Evolutionary conservation across 1,284 basidiomycete genomes (phyloP), one percentile per base, ranked within the genome.

Genomic region (Golubevia sp.): DNA sequence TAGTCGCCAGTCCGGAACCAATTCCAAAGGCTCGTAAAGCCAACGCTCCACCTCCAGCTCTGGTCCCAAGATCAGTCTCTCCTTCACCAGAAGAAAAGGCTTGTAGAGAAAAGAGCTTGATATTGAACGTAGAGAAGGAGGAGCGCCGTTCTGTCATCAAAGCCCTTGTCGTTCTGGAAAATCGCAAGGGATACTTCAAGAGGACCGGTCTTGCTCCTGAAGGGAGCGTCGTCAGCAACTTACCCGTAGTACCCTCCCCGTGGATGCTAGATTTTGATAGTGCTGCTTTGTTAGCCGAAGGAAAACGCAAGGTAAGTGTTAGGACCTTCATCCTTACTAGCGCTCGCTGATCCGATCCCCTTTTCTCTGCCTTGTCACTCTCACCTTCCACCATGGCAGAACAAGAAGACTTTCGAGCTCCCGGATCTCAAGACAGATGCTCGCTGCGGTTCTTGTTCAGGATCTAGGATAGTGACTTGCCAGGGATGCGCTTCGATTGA

Each of bases 141-240:
- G 61, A 71, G 50, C 64, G 55, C 15, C 64, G 70, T 30, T 72
- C 72, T 49, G 59, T 76, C 26, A 68, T 76, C 70, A 76, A 76
- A 61, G 72, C 74, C 3, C 71, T 70, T 60, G 64, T 76, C 15
- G 62, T 76, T n/a, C 61, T 76, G 63, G 74, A 76, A 61, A 70
- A 62, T 6, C 62, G 74, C 18, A 58, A 55, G 2, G 65, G 65
- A 13, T 55, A 55, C 2, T 72, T 68, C 70, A 68, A 59, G 59
- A 68, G 66, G 27, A 49, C 73, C 21, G 68, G 71, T 11, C 30
- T 63, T 5, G 30, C 30, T 34, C 5, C 30, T 5, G 30, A 34
- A 34, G 30, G 30, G 5, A 34, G 30, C 11, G 11, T 34, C 30
- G 4, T 11, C 5, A 11, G 11, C 4, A 11, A 34, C 5, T 11